Evolutionary conservation across 352 stramenopile species (phyloP), one percentile per base, ranked within the genome.

Genomic region (Phytophthora pinifolia): DNA sequence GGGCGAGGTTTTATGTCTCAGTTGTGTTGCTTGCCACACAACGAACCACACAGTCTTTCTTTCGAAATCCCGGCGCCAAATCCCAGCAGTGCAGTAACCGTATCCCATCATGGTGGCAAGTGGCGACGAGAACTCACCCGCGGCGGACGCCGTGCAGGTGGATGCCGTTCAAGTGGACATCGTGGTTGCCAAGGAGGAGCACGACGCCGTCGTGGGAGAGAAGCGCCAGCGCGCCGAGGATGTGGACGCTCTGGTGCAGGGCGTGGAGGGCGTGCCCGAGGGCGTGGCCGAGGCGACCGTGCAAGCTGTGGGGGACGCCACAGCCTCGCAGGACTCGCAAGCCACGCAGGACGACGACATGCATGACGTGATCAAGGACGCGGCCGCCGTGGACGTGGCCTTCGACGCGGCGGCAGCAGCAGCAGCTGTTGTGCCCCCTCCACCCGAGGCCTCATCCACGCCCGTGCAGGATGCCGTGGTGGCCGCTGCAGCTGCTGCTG

Each of bases 301-400:
- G 6, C 22, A 27, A 27, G 35, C 43, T 46, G 27, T 29, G 4
- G 47, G 37, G 7, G 55, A 70, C 22, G 33, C 32, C 0, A 31
- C 22, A n/a, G 39, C 35, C 29, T 55, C 58, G n/a, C 60, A 83
- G 20, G 67, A 79, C 37, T 56, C 70, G 13, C 70, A 76, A 42
- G 73, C 72, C 39, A 77, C 70, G 10, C 70, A 86, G 17, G 73
- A 85, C 30, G 76, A 88, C 17, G 72, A 71, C 6, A 79, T 83
- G 25, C 80, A 66, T 25, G 65, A 83, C 20, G 78, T 88, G 59
- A 86, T 91, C 51, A 81, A 83, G 52, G 72, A 83, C 22, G 59
- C 63, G 2, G 49, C 54, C 4, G 72, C 60, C 10, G 61, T 62
- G 14, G 72, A 71, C 38, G 56, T 76, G 34, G 54, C 59, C 6